These are phyloP conservation scores for Leishmania tarentolae DNA, from an alignment of 208 protist genomes.

Conservation along the genomic window DNA sequence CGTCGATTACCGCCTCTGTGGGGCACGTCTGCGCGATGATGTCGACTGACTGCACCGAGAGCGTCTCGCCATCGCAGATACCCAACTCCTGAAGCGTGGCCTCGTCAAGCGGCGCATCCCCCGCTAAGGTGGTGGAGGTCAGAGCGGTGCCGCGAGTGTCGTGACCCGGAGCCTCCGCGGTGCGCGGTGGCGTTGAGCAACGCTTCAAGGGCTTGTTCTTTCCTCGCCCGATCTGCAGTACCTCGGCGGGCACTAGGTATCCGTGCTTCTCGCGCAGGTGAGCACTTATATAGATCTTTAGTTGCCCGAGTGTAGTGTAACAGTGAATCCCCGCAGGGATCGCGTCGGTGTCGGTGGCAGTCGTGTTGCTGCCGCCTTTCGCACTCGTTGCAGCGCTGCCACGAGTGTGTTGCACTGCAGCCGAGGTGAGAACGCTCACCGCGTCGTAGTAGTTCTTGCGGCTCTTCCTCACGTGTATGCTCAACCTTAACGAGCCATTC, in stretches of 20 bases:
- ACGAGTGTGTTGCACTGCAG: conserved; percentile 16
- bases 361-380: not conserved
- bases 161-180: not conserved
- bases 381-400: not conserved
- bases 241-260: conserved; percentile 47
- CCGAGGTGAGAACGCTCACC: conserved; percentile 42
- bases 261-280: conserved; percentile 56
- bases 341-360: not conserved
- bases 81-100: conserved; percentile 73
- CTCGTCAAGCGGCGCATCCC: conserved; percentile 25
- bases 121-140: not conserved
- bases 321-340: conserved; percentile 51
- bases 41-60: conserved; percentile 65
- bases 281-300: conserved; percentile 52
- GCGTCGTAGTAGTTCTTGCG: conserved; percentile 81
- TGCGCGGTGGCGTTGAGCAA: conserved; percentile 1
- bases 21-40: conserved; percentile 38
- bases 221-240: conserved; percentile 53
- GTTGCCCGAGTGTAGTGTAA: conserved; percentile 61
- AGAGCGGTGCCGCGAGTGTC: not conserved
- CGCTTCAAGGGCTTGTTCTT: conserved; percentile 62
- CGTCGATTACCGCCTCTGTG: conserved; percentile 18
- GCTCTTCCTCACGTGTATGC: conserved; percentile 74
- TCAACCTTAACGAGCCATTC: conserved; percentile 58
- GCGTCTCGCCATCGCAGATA: conserved; percentile 63